Conservation (phyloP, 345 rosid genomes). For the Angophora floribunda region DNA sequence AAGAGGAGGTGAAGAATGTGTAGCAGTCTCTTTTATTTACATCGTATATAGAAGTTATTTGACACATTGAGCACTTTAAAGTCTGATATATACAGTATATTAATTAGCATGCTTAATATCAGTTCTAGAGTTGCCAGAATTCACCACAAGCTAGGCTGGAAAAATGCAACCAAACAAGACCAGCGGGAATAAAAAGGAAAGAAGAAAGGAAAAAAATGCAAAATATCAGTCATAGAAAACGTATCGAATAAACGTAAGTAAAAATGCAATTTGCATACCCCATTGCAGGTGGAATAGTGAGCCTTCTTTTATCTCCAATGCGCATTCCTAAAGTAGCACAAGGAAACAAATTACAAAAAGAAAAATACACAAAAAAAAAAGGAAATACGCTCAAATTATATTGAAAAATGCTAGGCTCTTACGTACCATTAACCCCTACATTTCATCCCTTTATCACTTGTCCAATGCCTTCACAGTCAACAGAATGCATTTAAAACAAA, state of each 20-base stretch:
- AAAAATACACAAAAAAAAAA: not conserved
- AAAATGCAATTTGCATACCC: slow-evolving; percentile 36
- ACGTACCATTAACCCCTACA: slow-evolving; percentile 81
- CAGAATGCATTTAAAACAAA: not conserved
- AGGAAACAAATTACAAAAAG: not conserved
- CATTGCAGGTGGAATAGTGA: slow-evolving; percentile 64
- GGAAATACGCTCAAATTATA: not conserved
- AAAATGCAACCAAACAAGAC: not conserved
- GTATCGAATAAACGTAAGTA: not conserved
- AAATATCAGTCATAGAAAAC: not conserved
- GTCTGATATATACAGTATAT: not conserved
- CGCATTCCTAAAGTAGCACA: slow-evolving; percentile 55
- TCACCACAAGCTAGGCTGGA: not conserved
- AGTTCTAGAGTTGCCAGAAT: not conserved
- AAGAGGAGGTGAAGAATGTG: not conserved
- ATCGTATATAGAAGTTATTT: not conserved
- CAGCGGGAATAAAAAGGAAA: not conserved
- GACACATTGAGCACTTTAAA: not conserved
- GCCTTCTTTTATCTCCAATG: slow-evolving; percentile 76
- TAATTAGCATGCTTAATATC: not conserved
- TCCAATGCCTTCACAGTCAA: slow-evolving; percentile 45
- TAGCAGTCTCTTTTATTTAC: not conserved
- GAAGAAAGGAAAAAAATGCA: not conserved
- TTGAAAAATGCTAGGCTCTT: not conserved
- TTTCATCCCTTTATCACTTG: slow-evolving; percentile 98